phyloP scores from a whole-genome alignment of 441 rosid species.

The Eruca vesicaria region DNA sequence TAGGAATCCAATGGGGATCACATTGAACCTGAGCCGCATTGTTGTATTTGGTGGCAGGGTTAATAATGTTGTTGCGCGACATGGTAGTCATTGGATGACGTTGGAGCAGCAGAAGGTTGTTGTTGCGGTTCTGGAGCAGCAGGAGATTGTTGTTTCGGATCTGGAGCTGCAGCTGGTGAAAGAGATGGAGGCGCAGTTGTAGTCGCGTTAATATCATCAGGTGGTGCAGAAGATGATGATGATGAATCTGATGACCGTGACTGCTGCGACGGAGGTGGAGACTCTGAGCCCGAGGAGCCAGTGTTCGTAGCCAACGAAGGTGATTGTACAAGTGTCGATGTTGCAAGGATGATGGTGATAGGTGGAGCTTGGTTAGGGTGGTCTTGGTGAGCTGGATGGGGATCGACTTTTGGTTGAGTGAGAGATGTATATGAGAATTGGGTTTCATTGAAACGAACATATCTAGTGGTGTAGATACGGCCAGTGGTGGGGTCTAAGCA shows the following conservation, averaged over 20 bases:
- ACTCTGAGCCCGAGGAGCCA: not conserved
- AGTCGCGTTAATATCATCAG: no score
- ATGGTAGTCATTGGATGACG: not conserved
- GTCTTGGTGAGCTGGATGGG: not conserved
- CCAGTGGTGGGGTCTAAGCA: not conserved
- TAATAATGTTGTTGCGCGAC: not conserved
- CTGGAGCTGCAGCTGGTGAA: not conserved
- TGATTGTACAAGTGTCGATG: not conserved
- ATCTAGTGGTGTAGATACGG: not conserved
- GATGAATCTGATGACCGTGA: not conserved
- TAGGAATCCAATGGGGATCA: not conserved
- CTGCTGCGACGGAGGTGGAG: not conserved
- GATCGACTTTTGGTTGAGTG: not conserved
- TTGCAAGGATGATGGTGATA: not conserved
- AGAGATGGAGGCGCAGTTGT: no score
- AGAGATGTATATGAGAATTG: not conserved
- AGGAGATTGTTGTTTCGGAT: not conserved
- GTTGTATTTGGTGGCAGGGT: not conserved
- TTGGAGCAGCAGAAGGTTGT: no score
- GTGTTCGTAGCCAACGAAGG: not conserved
- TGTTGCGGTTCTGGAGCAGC: not conserved
- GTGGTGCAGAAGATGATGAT: not conserved
- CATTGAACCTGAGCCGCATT: not conserved
- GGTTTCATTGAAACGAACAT: not conserved
- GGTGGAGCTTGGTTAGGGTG: not conserved